Conservation (phyloP, 1,284 basidiomycete genomes). For the Moesziomyces globuligerus region DNA sequence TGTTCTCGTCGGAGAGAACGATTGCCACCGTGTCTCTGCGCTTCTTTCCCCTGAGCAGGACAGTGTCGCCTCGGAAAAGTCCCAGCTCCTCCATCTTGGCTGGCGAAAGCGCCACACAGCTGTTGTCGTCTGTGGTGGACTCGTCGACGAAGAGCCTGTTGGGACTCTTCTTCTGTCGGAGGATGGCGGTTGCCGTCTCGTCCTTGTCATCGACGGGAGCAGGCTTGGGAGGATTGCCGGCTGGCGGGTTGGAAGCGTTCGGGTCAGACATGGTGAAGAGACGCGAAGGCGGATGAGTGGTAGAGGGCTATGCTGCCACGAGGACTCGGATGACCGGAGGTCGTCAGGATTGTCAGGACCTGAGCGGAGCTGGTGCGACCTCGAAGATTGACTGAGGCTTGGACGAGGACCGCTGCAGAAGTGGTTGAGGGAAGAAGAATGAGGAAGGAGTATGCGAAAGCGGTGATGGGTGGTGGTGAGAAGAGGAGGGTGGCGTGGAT, state of each 20-base stretch:
- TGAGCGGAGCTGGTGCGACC: too few species aligned
- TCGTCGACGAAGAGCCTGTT: constrained; percentile 67
- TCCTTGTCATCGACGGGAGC: constrained; percentile 52
- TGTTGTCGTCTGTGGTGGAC: constrained; percentile 67
- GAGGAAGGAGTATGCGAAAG: too few species aligned
- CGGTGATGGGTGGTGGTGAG: too few species aligned
- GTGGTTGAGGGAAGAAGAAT: too few species aligned
- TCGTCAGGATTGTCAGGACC: too few species aligned
- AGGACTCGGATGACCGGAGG: too few species aligned
- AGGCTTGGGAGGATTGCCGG: constrained; percentile 25
- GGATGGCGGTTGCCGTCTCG: constrained; percentile 65
- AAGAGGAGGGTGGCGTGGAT: too few species aligned
- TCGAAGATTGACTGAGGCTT: too few species aligned
- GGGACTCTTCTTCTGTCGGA: constrained; percentile 62
- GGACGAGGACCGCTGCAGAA: too few species aligned
- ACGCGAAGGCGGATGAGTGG: neutral
- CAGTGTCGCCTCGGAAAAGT: constrained; percentile 89
- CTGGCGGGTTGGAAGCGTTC: constrained; percentile 29
- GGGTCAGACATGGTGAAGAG: constrained; percentile 43
- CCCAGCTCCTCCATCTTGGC: constrained; percentile 94
- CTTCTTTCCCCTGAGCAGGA: constrained; percentile 79
- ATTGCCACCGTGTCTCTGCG: constrained; percentile 90
- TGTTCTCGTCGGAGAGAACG: constrained; percentile 91
- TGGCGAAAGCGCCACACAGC: constrained; percentile 93
- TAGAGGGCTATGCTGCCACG: too few species aligned